phyloP scores from a whole-genome alignment of 371 early-diverging fungal species.

The Mucor velutinosus region DNA sequence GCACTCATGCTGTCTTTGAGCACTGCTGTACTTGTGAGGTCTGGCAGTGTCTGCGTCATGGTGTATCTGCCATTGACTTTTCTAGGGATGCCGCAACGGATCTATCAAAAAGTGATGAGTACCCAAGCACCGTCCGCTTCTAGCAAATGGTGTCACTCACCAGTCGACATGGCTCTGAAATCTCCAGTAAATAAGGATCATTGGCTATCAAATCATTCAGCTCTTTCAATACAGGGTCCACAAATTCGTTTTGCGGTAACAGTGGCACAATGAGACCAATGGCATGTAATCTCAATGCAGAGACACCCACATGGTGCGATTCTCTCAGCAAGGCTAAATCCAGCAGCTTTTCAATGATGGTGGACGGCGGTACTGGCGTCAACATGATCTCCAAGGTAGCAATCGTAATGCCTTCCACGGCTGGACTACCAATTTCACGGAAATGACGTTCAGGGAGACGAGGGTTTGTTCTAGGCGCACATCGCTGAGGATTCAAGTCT shows the following conservation, averaged over 20 bases:
- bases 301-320: constrained; percentile 48
- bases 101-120: constrained; percentile 21
- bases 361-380: constrained; percentile 49
- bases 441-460: constrained; percentile 76
- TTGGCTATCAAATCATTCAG: constrained; percentile 41
- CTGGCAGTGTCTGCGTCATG: constrained; percentile 43
- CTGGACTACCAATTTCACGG: constrained; percentile 79
- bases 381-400: constrained; percentile 72
- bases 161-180: constrained; percentile 54
- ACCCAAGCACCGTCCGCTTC: too few species aligned
- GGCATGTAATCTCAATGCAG: constrained; percentile 50
- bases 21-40: constrained; percentile 36
- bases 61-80: constrained; percentile 40
- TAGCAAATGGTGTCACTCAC: too few species aligned
- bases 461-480: constrained; percentile 55
- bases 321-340: constrained; percentile 49
- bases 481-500: constrained; percentile 59
- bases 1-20: constrained; percentile 43
- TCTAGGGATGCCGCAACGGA: constrained; percentile 50
- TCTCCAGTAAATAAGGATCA: constrained; percentile 47
- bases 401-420: constrained; percentile 63
- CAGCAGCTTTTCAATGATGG: constrained; percentile 44
- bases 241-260: constrained; percentile 45
- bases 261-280: constrained; percentile 48
- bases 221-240: constrained; percentile 49